Conservation (phyloP, 495 filamentous ascomycete species). For the Penicillium chermesinum region DNA sequence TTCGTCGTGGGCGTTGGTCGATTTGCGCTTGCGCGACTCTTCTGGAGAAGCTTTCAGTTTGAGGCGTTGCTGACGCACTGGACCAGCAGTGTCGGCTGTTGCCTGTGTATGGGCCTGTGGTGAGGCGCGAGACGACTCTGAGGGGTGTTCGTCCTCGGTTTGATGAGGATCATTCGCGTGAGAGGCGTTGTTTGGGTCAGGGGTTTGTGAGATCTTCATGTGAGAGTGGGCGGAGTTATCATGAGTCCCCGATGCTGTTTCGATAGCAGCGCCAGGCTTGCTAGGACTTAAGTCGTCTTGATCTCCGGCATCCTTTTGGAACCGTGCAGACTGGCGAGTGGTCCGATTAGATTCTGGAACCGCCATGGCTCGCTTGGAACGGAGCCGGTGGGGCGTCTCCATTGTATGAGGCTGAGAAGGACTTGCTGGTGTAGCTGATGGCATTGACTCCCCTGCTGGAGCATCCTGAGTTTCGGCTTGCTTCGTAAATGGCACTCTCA, state of each 20-base stretch:
- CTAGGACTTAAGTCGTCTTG: slow-evolving; percentile 18
- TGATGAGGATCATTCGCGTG: slow-evolving; percentile 2
- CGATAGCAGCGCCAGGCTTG: slow-evolving; percentile 7
- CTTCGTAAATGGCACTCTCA: slow-evolving; percentile 10
- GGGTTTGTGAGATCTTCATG: slow-evolving; percentile 5
- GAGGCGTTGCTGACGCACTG: background rate
- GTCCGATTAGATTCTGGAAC: slow-evolving; percentile 33
- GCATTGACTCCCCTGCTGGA: background rate
- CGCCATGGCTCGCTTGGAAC: slow-evolving; percentile 17
- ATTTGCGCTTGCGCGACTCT: slow-evolving; percentile 29
- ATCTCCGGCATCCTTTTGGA: slow-evolving; percentile 20
- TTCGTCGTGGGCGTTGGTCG: slow-evolving; percentile 23
- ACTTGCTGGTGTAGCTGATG: slow-evolving; percentile 7
- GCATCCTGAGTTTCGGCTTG: background rate
- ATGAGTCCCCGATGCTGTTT: background rate
- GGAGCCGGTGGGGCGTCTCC: slow-evolving; percentile 17
- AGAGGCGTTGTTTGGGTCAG: background rate
- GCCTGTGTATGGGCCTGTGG: background rate
- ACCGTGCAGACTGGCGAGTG: slow-evolving; percentile 34
- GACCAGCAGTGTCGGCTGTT: background rate
- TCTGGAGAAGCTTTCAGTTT: slow-evolving; percentile 12
- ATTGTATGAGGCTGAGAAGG: slow-evolving; percentile 13
- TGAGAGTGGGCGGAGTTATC: slow-evolving; percentile 1
- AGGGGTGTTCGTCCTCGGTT: slow-evolving; percentile 1
- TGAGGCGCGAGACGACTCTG: background rate